phyloP scores from a whole-genome alignment of 1,139 yeast genomes.

The Zygosaccharomyces sapae region DNA sequence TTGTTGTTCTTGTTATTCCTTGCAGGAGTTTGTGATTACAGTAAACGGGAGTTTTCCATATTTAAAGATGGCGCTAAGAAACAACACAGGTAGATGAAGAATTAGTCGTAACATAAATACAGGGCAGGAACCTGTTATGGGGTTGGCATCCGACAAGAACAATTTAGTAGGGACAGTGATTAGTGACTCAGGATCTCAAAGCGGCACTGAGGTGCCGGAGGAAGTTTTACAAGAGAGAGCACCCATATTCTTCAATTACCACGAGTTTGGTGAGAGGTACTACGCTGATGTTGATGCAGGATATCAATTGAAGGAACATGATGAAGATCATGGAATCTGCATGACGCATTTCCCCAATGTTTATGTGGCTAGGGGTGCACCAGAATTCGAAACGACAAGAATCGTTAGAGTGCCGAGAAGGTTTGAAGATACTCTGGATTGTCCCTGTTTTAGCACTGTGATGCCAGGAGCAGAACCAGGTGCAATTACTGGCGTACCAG shows the following conservation, averaged over 20 bases:
- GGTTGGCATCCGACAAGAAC: slow-evolving; percentile 9
- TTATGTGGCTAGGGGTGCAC: slow-evolving; percentile 37
- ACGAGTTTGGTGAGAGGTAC: slow-evolving; percentile 48
- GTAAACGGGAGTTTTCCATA: no score
- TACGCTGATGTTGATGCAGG: slow-evolving; percentile 32
- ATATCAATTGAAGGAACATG: slow-evolving; percentile 21
- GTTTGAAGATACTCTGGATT: slow-evolving; percentile 36
- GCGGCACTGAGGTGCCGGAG: slow-evolving; percentile 8
- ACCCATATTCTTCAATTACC: slow-evolving; percentile 57
- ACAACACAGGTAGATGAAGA: slow-evolving; percentile 3
- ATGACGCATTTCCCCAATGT: slow-evolving; percentile 66
- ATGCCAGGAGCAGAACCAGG: slow-evolving; percentile 70
- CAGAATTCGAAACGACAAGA: slow-evolving; percentile 42
- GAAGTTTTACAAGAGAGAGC: slow-evolving; percentile 9
- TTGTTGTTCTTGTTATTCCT: background rate
- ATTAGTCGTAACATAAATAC: background rate
- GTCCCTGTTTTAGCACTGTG: slow-evolving; percentile 56
- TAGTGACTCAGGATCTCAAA: slow-evolving; percentile 15
- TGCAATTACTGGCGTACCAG: slow-evolving; percentile 41
- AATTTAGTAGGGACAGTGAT: slow-evolving; percentile 14
- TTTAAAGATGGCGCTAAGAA: slow-evolving; percentile 3
- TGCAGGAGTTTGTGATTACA: background rate
- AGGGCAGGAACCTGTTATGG: background rate
- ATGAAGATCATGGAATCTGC: slow-evolving; percentile 40
- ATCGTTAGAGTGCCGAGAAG: slow-evolving; percentile 62